Evolutionary conservation across 2,329 filamentous ascomycete species (phyloP), one percentile per base, ranked within the genome.

Genomic region (Aphanoascus verrucosus): DNA sequence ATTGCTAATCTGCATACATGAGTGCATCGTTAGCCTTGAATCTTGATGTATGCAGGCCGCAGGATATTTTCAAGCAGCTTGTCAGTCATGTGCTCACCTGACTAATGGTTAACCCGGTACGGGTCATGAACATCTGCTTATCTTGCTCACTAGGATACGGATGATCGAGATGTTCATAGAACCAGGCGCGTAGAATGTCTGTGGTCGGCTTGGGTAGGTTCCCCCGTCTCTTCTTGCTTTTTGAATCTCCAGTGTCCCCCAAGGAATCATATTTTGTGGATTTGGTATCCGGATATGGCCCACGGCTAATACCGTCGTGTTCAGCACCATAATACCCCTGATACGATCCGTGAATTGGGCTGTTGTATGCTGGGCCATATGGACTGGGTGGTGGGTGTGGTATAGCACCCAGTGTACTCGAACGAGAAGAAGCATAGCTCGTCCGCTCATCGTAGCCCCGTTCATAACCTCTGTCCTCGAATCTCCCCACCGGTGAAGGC

Each of bases 171-270:
- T 93, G 85, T n/a, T 77, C 76, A 49, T 83, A 70, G 59, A 94
- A 90, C 89, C 89, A 95, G 0, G 80, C 74, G 52, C 86, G 81
- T 40, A 95, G 74, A 59, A 86, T 83, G 64, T 90, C 86, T 0
- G 88, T 95, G 0, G 88, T 87, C 52, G 89, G 85, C 65, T 94
- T 94, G n/a, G 89, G 89, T 2, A 95, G 75, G 63, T 95, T 95
- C 1, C 89, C 89, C 38, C 89, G 78, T 50, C 88, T 77, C 66
- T 76, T 74, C 62, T 77, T 78, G 35, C 65, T 69, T 57, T 67
- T 69, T 8, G 68, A 61, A 52, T 72, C 69, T 20, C 45, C 55
- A 23, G 32, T 15, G 9, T 56, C 52, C n/a, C 41, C 45, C 1
- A 54, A 12, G 6, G 52, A 2, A 32, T 50, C 47, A 41, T 50